Evolutionary conservation across 2,329 filamentous ascomycete genomes (phyloP).

Genomic region (Penicillium capsulatum): DNA sequence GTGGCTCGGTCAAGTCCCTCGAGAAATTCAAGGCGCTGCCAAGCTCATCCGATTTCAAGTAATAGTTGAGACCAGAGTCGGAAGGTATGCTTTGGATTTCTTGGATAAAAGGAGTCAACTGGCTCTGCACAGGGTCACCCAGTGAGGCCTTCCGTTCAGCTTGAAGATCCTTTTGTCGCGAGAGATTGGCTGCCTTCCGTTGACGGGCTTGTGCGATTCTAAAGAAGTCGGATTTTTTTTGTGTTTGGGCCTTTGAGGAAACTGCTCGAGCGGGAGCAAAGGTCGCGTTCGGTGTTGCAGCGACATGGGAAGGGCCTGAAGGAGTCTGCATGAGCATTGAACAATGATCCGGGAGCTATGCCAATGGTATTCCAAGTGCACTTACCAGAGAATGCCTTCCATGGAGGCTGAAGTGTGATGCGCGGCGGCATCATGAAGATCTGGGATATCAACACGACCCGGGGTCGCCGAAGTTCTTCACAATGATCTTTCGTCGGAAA

Average conservation of each 20-base stretch:
- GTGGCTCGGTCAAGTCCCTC: conserved; percentile 54
- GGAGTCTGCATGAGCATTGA: conserved; percentile 9
- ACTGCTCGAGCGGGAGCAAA: conserved; percentile 59
- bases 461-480: conserved; percentile 19
- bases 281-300: conserved; percentile 50
- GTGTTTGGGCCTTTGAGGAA: conserved; percentile 60
- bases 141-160: conserved; percentile 60
- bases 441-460: conserved; percentile 10
- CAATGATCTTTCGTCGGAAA: conserved; percentile 25
- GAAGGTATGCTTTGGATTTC: conserved; percentile 24
- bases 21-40: conserved; percentile 63
- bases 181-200: conserved; percentile 76
- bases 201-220: conserved; percentile 74
- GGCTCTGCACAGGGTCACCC: conserved; percentile 76
- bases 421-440: conserved; percentile 60
- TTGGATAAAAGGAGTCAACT: conserved; percentile 72
- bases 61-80: conserved; percentile 62
- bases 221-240: conserved; percentile 73
- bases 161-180: conserved; percentile 66
- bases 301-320: conserved; percentile 35
- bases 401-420: conserved; percentile 58
- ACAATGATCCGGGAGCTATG: neutral
- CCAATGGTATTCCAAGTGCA: neutral
- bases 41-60: conserved; percentile 65
- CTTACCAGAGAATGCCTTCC: conserved; percentile 60